Evolutionary conservation across 108 stramenopile species (phyloP).

Genomic region (Parietichytrium sp.): DNA sequence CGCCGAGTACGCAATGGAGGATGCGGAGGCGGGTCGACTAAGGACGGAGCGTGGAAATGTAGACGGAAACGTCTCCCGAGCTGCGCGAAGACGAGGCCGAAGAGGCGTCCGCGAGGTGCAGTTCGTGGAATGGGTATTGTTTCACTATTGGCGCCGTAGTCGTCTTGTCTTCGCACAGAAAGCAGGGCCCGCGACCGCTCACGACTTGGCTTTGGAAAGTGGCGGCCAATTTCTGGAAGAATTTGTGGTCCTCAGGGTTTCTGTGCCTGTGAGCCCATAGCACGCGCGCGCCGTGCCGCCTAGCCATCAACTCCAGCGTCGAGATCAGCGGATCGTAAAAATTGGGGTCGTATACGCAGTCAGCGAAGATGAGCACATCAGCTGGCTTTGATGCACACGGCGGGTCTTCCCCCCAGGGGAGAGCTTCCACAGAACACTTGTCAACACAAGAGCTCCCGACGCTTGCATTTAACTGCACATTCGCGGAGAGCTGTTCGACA

Average conservation of each 20-base stretch:
- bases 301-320: not conserved
- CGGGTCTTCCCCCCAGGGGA: not conserved
- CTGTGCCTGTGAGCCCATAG: slow-evolving; percentile 12
- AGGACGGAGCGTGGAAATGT: too few relatives aligned
- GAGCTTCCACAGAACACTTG: too few relatives aligned
- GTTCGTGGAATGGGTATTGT: too few relatives aligned
- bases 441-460: not conserved
- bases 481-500: slow-evolving; percentile 42
- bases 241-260: slow-evolving; percentile 5
- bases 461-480: slow-evolving; percentile 35
- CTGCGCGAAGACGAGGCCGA: too few relatives aligned
- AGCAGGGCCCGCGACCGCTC: not conserved
- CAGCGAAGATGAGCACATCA: slow-evolving; percentile 4
- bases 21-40: too few relatives aligned
- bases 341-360: slow-evolving; percentile 36
- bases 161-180: too few relatives aligned
- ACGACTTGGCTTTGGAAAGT: not conserved
- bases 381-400: too few relatives aligned
- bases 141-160: too few relatives aligned
- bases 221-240: not conserved
- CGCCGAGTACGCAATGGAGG: too few relatives aligned
- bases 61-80: too few relatives aligned
- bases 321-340: not conserved
- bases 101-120: too few relatives aligned
- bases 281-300: not conserved